These are phyloP conservation scores for Calonectria ilicicola DNA, from an alignment of 2,329 filamentous ascomycete genomes.

Conservation along the genomic window DNA sequence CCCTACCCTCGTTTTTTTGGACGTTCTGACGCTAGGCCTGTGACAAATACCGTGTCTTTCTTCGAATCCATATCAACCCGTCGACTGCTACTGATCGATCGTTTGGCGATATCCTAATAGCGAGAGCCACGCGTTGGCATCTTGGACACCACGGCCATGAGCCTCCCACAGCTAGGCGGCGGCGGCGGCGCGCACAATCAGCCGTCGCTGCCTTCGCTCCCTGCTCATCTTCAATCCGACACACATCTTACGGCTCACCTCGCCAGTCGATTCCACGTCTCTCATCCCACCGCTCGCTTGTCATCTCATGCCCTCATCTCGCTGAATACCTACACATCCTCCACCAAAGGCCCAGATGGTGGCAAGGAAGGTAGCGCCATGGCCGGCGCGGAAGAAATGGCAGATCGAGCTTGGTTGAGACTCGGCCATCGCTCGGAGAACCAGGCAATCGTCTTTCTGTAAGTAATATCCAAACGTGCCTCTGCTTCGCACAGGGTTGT, in stretches of 20 bases:
- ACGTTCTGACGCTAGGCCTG: constrained; percentile 2
- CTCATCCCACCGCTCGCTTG: constrained; percentile 86
- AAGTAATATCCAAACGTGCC: constrained; percentile 54
- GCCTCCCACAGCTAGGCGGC: constrained; percentile 62
- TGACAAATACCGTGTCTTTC: constrained; percentile 22
- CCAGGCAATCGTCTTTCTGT: constrained; percentile 94
- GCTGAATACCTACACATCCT: constrained; percentile 94
- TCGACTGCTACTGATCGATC: constrained; percentile 18
- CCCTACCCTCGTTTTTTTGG: constrained; percentile 18
- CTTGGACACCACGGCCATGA: constrained; percentile 69
- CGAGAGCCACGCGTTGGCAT: constrained; percentile 45
- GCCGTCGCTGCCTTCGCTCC: constrained; percentile 88
- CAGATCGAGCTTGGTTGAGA: constrained; percentile 85
- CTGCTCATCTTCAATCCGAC: constrained; percentile 83
- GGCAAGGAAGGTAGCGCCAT: constrained; percentile 91
- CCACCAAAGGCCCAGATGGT: constrained; percentile 89
- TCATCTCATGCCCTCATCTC: constrained; percentile 93
- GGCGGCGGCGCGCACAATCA: constrained; percentile 78
- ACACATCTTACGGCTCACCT: constrained; percentile 85
- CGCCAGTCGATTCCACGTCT: constrained; percentile 91
- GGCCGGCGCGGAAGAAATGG: constrained; percentile 92
- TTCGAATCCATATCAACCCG: constrained; percentile 6
- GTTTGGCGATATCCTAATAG: constrained; percentile 21
- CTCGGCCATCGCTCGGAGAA: constrained; percentile 92
- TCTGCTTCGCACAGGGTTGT: no score